Percentiles rank a stretch among this genome's conserved stretches.
Conservation (phyloP, 768 basidiomycete species). For the Suillus weaverae region DNA sequence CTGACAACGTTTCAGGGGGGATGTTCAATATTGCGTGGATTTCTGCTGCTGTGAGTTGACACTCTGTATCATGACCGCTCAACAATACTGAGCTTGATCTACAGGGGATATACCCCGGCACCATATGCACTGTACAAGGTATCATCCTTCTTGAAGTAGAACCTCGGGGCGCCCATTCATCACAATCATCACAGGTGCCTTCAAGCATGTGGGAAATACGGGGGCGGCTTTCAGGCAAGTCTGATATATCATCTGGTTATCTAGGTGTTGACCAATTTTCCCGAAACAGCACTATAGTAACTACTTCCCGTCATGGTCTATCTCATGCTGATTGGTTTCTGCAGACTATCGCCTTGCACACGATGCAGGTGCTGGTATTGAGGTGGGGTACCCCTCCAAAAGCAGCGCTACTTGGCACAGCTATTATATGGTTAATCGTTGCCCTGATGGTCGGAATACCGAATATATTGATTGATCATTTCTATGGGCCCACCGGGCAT, state of each 20-base stretch:
- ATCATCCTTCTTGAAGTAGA: neutral
- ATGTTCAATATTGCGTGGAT: conserved; percentile 40
- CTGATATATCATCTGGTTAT: neutral
- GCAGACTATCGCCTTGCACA: conserved; percentile 41
- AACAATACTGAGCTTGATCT: neutral
- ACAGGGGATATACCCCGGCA: conserved; percentile 31
- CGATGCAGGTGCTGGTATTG: conserved; percentile 40
- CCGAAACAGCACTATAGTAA: conserved; percentile 19
- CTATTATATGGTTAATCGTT: conserved; percentile 40
- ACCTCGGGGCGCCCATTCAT: neutral
- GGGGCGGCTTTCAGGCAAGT: conserved; percentile 39
- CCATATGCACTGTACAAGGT: conserved; percentile 39
- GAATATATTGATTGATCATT: conserved; percentile 30
- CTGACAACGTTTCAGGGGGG: conserved; percentile 30
- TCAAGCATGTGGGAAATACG: conserved; percentile 42
- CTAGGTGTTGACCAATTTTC: conserved; percentile 8
- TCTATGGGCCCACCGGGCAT: conserved; percentile 44
- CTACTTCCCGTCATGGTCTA: neutral
- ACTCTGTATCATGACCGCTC: neutral
- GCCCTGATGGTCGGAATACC: conserved; percentile 42
- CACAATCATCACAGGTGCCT: conserved; percentile 24
- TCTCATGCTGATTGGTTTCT: neutral
- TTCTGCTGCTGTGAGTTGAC: conserved; percentile 28
- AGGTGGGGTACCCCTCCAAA: conserved; percentile 29
- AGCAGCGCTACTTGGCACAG: conserved; percentile 33